Evolutionary conservation across 306 rosid species (phyloP).

Genomic region (Dalbergia oliveri): DNA sequence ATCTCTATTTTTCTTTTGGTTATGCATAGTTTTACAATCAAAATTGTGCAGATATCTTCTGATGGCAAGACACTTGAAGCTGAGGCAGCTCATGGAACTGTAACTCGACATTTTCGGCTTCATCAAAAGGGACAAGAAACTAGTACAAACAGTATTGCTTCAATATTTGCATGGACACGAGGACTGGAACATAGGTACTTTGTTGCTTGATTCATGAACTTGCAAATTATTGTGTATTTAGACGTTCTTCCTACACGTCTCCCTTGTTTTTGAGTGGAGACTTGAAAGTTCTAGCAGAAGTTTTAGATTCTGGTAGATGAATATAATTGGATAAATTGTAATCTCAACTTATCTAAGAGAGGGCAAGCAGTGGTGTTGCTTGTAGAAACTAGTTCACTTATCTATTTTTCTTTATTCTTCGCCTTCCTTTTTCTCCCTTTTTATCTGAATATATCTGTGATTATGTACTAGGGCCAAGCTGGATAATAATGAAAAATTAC

Average conservation of each 20-base stretch:
- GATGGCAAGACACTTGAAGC: constrained; percentile 98
- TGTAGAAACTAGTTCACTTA: not conserved
- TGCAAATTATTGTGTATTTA: constrained; percentile 23
- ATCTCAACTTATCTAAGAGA: constrained; percentile 19
- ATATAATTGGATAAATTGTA: constrained; percentile 9
- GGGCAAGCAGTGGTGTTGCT: constrained; percentile 10
- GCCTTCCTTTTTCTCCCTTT: not conserved
- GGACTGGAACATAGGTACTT: constrained; percentile 92
- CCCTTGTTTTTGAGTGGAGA: constrained; percentile 11
- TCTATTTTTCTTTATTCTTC: not conserved
- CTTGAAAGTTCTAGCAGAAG: not conserved
- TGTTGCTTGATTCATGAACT: constrained; percentile 36
- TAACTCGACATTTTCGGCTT: constrained; percentile 89
- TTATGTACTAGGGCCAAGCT: constrained; percentile 77
- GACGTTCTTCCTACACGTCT: not conserved
- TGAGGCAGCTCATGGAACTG: constrained; percentile 99
- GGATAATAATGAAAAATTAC: constrained; percentile 75
- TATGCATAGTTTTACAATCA: constrained; percentile 24
- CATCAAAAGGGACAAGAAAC: constrained; percentile 97
- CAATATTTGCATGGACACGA: constrained; percentile 97
- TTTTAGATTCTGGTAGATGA: constrained; percentile 8
- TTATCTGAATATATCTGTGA: not conserved
- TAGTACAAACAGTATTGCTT: constrained; percentile 98
- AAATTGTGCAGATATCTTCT: constrained; percentile 80
- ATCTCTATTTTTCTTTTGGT: constrained; percentile 37